A percentile compares a stretch with the other conserved stretches of the same genome.
Conservation (phyloP, 352 stramenopile species). For the Globisporangium apiculatum region DNA sequence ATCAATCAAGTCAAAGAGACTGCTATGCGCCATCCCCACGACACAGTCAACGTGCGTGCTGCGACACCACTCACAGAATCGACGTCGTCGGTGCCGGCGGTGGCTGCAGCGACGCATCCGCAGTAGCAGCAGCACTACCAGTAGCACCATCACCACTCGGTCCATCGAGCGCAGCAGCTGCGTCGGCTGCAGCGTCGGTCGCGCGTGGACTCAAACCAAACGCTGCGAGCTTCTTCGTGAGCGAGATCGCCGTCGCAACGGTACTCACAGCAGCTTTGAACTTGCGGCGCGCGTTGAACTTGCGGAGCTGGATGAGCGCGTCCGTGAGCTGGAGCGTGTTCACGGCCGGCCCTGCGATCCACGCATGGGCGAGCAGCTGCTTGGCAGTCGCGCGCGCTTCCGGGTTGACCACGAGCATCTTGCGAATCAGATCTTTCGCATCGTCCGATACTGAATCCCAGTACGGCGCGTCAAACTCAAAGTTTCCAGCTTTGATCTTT, state of each 20-base stretch:
- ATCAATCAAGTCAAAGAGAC: too few species aligned
- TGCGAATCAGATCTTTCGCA: conserved; percentile 86
- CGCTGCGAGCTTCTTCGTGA: conserved; percentile 60
- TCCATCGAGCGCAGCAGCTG: not conserved
- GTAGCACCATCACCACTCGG: not conserved
- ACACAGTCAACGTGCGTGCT: not conserved
- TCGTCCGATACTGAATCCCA: conserved; percentile 70
- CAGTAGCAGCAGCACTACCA: not conserved
- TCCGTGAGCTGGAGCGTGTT: conserved; percentile 75
- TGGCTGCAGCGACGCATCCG: not conserved
- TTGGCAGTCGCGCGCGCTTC: conserved; percentile 63
- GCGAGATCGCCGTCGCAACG: conserved; percentile 74
- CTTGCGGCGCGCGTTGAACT: conserved; percentile 92
- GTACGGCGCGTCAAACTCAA: conserved; percentile 76
- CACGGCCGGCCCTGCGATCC: conserved; percentile 74
- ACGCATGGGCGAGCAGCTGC: conserved; percentile 79
- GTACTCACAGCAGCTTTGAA: conserved; percentile 92
- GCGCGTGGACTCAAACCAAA: conserved; percentile 3
- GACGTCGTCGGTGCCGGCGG: conserved; percentile 4
- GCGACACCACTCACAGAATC: conserved; percentile 1
- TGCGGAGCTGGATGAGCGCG: conserved; percentile 85
- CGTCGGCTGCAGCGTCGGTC: not conserved
- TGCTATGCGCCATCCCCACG: too few species aligned
- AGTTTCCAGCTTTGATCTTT: conserved; percentile 60
- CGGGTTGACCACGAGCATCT: conserved; percentile 86